Evolutionary conservation across 2,329 filamentous ascomycete species (phyloP).

Genomic region (Penicillium brasilianum): DNA sequence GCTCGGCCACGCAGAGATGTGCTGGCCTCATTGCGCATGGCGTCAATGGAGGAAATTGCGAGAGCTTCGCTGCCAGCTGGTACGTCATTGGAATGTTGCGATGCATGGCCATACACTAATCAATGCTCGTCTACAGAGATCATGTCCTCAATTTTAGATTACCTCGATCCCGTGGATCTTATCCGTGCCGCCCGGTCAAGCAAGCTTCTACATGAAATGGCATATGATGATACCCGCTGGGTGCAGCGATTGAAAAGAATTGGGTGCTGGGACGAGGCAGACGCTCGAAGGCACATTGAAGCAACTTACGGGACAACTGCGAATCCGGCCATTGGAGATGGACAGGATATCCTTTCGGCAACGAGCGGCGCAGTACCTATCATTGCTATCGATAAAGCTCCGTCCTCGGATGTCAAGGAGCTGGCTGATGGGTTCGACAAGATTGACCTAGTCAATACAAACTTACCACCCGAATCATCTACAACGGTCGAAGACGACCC

Average conservation of each 20-base stretch:
- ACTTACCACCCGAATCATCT: conserved; percentile 32
- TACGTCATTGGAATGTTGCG: conserved; percentile 46
- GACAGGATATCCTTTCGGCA: conserved; percentile 33
- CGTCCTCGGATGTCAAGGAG: conserved; percentile 36
- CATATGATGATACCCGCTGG: conserved; percentile 97
- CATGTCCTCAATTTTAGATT: conserved; percentile 83
- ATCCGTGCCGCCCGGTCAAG: conserved; percentile 84
- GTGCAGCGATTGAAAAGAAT: conserved; percentile 83
- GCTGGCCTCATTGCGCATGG: conserved; percentile 76
- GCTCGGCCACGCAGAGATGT: conserved; percentile 57
- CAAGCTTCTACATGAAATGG: conserved; percentile 91
- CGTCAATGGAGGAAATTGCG: conserved; percentile 73
- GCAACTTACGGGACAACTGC: conserved; percentile 57
- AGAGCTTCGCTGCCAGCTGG: conserved; percentile 83
- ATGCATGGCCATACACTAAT: not conserved
- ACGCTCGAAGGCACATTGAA: conserved; percentile 81
- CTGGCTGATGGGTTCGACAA: conserved; percentile 79
- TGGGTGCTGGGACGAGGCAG: conserved; percentile 88
- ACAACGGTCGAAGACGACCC: conserved; percentile 62
- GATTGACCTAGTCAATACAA: conserved; percentile 61
- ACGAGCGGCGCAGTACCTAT: conserved; percentile 21
- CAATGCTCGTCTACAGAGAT: conserved; percentile 65
- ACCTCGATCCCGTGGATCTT: conserved; percentile 83
- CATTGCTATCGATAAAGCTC: conserved; percentile 23
- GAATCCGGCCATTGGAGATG: conserved; percentile 33